phyloP scores from a whole-genome alignment of 208 protist species.

The Angomonas ambiguus region DNA sequence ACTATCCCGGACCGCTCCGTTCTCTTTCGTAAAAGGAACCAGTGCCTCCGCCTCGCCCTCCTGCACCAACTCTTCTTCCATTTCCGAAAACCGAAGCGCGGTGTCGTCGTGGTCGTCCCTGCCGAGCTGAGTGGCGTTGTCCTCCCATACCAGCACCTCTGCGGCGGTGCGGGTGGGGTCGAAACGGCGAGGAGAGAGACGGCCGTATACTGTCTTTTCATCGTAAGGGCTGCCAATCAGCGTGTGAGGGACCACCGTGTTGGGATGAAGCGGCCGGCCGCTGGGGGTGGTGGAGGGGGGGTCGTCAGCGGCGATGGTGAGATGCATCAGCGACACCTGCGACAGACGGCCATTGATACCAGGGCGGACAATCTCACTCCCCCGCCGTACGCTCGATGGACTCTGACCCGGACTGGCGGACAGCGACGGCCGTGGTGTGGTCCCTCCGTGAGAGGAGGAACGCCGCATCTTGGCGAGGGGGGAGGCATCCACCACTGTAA shows the following conservation, averaged over 20 bases:
- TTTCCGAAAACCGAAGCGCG: no score
- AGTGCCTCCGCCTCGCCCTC: neutral
- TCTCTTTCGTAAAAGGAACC: no score
- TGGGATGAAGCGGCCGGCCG: conserved; percentile 15
- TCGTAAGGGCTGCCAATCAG: conserved; percentile 17
- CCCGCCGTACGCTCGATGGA: neutral
- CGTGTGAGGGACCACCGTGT: conserved; percentile 15
- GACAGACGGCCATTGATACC: neutral
- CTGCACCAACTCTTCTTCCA: neutral
- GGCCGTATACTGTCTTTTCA: conserved; percentile 18
- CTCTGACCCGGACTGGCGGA: no score
- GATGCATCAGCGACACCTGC: neutral
- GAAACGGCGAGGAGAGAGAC: conserved; percentile 9
- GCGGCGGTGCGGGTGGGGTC: conserved; percentile 13
- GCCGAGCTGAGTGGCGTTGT: neutral
- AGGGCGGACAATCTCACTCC: neutral
- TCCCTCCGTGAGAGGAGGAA: neutral
- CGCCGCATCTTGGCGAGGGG: neutral
- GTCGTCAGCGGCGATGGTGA: neutral
- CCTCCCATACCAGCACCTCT: conserved; percentile 10
- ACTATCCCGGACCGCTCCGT: no score
- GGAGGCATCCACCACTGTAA: neutral
- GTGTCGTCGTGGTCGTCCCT: no score
- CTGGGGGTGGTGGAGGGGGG: conserved; percentile 7
- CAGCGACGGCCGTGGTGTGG: neutral